Conservation (phyloP, 2,329 filamentous ascomycete genomes). For the Colletotrichum lini region DNA sequence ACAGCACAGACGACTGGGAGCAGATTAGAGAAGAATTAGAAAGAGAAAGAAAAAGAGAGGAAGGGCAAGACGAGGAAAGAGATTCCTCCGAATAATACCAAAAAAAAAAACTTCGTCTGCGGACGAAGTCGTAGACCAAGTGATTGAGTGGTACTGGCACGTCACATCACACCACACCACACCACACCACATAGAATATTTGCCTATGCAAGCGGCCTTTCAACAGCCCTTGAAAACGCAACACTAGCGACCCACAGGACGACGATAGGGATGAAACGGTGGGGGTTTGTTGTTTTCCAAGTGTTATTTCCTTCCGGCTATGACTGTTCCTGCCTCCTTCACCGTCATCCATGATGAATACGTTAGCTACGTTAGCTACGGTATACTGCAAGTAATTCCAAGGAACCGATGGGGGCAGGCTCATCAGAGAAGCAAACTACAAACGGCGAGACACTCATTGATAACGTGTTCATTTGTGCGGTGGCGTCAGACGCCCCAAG, state of each 20-base stretch:
- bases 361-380: not conserved
- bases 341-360: too few relatives aligned
- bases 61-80: not conserved
- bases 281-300: too few relatives aligned
- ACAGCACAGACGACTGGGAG: not conserved
- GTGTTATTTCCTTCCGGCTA: not conserved
- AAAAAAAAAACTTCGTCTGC: not conserved
- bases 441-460: not conserved
- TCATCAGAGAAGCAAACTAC: not conserved
- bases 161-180: not conserved
- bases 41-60: not conserved
- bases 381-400: not conserved
- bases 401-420: not conserved
- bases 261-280: too few relatives aligned
- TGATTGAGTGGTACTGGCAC: slow-evolving; percentile 1
- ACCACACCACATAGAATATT: not conserved
- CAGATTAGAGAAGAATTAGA: not conserved
- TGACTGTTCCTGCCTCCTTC: not conserved
- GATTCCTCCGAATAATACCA: not conserved
- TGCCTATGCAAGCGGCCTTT: not conserved
- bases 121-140: not conserved
- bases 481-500: slow-evolving; percentile 29
- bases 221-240: not conserved
- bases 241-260: too few relatives aligned
- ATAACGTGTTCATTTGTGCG: slow-evolving; percentile 32